Percentiles rank a stretch among this genome's conserved stretches.
These are phyloP conservation scores for Fusarium cicatricum DNA, from an alignment of 2,329 filamentous ascomycete species.

Conservation along the genomic window DNA sequence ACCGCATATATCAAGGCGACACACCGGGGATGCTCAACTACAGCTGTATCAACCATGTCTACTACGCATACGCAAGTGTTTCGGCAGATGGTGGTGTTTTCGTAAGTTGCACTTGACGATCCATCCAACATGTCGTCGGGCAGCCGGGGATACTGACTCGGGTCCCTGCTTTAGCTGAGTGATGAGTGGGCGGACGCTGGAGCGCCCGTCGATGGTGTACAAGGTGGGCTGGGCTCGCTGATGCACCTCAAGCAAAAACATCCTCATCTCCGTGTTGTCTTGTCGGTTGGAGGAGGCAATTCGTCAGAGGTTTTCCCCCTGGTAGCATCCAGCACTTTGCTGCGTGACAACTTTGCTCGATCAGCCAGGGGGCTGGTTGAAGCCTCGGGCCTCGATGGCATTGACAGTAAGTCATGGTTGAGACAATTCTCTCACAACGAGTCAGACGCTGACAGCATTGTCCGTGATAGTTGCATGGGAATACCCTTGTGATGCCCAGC, in stretches of 20 bases:
- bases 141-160: constrained; percentile 39
- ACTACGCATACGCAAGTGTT: constrained; percentile 83
- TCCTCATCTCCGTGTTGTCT: constrained; percentile 74
- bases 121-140: constrained; percentile 10
- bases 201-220: constrained; percentile 75
- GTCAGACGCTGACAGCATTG: constrained; percentile 18
- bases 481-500: constrained; percentile 70
- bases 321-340: constrained; percentile 67
- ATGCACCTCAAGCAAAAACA: constrained; percentile 76
- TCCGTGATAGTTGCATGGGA: constrained; percentile 76
- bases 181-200: constrained; percentile 81
- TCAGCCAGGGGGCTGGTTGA: constrained; percentile 74
- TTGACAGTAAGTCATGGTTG: constrained; percentile 69
- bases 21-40: constrained; percentile 79
- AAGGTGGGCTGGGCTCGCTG: constrained; percentile 77
- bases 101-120: constrained; percentile 59
- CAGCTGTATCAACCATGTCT: constrained; percentile 80
- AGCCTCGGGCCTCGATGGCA: constrained; percentile 66
- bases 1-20: constrained; percentile 75
- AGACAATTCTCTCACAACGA: not conserved
- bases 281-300: constrained; percentile 76
- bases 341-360: constrained; percentile 74
- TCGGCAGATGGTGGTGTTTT: constrained; percentile 76
- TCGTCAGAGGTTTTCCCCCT: constrained; percentile 73
- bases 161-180: constrained; percentile 64